Conservation (phyloP, 2,329 filamentous ascomycete species). For the Botrytis aclada region DNA sequence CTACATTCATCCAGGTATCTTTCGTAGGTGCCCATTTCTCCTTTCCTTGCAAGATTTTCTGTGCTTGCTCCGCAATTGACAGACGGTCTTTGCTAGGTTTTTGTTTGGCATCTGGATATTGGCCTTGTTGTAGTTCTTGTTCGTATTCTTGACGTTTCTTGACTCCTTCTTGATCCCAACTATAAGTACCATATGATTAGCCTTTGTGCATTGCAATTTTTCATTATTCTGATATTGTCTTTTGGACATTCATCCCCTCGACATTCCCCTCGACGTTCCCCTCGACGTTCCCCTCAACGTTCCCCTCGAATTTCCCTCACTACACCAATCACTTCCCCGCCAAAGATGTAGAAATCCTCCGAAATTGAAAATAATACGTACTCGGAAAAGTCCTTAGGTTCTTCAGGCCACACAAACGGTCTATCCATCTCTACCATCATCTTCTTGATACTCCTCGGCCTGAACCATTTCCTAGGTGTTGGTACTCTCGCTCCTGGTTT, state of each 20-base stretch:
- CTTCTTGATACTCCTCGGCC: constrained; percentile 74
- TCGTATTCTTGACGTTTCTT: constrained; percentile 7
- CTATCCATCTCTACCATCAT: constrained; percentile 90
- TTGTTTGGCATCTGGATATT: constrained; percentile 34
- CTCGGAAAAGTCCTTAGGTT: constrained; percentile 57
- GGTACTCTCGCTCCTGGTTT: constrained; percentile 41
- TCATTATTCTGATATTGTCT: not conserved
- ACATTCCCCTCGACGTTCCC: too few species aligned
- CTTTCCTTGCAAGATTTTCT: constrained; percentile 58
- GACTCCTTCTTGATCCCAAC: constrained; percentile 58
- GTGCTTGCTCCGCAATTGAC: constrained; percentile 57
- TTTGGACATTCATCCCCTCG: constrained; percentile 26
- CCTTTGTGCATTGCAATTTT: not conserved
- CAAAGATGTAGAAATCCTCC: constrained; percentile 15
- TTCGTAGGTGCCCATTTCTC: constrained; percentile 52
- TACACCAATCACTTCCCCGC: not conserved
- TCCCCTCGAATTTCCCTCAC: constrained; percentile 27
- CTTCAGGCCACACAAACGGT: constrained; percentile 84
- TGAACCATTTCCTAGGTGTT: constrained; percentile 56
- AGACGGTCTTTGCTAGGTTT: constrained; percentile 40
- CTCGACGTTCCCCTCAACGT: too few species aligned
- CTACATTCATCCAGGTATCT: constrained; percentile 35
- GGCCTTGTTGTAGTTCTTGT: constrained; percentile 34
- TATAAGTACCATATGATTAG: constrained; percentile 31
- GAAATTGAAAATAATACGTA: constrained; percentile 42